These are phyloP conservation scores for Dendrostoma leiphaemia DNA, from an alignment of 2,329 filamentous ascomycete genomes.

Conservation along the genomic window DNA sequence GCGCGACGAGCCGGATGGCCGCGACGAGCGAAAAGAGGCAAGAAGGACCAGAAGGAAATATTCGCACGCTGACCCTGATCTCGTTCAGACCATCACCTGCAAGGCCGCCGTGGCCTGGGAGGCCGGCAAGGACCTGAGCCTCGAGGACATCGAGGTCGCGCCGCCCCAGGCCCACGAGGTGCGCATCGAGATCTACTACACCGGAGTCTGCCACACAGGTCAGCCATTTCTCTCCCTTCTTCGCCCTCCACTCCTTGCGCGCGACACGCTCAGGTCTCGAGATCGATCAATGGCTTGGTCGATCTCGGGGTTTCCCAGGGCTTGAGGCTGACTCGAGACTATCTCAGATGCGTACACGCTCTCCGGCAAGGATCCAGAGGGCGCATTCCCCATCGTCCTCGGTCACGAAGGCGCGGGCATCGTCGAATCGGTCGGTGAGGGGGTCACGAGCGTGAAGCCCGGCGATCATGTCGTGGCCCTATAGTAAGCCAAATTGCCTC, in stretches of 20 bases:
- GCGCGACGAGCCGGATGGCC: neutral
- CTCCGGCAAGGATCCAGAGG: slow-evolving; percentile 95
- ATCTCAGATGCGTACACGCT: slow-evolving; percentile 82
- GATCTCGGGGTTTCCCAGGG: neutral
- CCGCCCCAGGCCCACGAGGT: slow-evolving; percentile 92
- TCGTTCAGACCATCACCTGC: slow-evolving; percentile 17
- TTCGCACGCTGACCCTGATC: neutral
- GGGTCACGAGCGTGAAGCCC: slow-evolving; percentile 89
- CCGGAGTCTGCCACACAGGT: slow-evolving; percentile 92
- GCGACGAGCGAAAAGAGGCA: neutral
- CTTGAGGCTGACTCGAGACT: slow-evolving; percentile 2
- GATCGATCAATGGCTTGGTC: neutral
- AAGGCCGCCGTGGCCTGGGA: slow-evolving; percentile 97
- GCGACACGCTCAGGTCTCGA: too few relatives aligned
- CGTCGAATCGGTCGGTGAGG: slow-evolving; percentile 91
- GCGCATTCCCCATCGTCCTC: slow-evolving; percentile 83
- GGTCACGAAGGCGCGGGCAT: slow-evolving; percentile 91
- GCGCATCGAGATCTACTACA: slow-evolving; percentile 95
- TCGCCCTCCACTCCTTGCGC: slow-evolving; percentile 13
- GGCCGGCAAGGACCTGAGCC: slow-evolving; percentile 80
- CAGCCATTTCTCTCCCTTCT: slow-evolving; percentile 23
- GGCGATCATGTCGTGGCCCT: slow-evolving; percentile 90
- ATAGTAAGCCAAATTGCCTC: slow-evolving; percentile 59
- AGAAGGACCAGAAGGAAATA: neutral
- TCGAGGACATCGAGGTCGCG: slow-evolving; percentile 91